phyloP scores from a whole-genome alignment of 495 filamentous ascomycete species.

The Alectoria sarmentosa region DNA sequence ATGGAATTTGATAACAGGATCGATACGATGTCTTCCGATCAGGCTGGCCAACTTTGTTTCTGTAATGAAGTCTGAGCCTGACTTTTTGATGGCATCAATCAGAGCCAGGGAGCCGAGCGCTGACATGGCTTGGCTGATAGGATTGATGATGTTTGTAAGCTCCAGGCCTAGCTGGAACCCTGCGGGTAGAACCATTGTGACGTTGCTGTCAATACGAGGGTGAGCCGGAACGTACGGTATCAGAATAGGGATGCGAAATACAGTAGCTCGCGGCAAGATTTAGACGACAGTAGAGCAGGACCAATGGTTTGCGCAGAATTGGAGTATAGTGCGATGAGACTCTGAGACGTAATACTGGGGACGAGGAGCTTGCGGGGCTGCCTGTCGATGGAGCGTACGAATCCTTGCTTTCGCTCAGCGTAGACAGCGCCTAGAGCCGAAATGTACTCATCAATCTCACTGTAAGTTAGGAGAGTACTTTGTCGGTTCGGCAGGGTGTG shows the following conservation, averaged over 20 bases:
- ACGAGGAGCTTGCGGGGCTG: too few species aligned
- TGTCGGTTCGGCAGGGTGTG: neutral
- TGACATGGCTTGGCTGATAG: conserved; percentile 14
- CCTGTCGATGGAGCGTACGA: too few species aligned
- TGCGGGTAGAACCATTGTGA: neutral
- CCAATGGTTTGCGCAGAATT: too few species aligned
- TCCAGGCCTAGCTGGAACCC: conserved; percentile 19
- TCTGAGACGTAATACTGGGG: too few species aligned
- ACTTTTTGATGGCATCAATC: conserved; percentile 14
- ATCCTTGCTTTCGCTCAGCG: neutral
- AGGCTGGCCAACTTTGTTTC: conserved; percentile 18
- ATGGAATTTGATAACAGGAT: conserved; percentile 15
- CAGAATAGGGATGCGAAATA: neutral
- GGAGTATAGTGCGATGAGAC: too few species aligned
- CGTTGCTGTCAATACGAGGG: neutral
- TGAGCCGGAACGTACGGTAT: neutral
- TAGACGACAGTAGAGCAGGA: neutral
- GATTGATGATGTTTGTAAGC: conserved; percentile 21
- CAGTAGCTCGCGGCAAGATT: neutral
- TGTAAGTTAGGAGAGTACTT: neutral
- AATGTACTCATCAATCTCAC: neutral
- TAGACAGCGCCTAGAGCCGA: neutral
- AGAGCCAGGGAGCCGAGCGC: conserved; percentile 14
- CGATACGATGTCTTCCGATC: conserved; percentile 17
- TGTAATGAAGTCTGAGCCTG: conserved; percentile 20